Percentiles rank a stretch among this genome's conserved stretches.
phyloP scores from a whole-genome alignment of 495 filamentous ascomycete species.

The Penicillium canescens region DNA sequence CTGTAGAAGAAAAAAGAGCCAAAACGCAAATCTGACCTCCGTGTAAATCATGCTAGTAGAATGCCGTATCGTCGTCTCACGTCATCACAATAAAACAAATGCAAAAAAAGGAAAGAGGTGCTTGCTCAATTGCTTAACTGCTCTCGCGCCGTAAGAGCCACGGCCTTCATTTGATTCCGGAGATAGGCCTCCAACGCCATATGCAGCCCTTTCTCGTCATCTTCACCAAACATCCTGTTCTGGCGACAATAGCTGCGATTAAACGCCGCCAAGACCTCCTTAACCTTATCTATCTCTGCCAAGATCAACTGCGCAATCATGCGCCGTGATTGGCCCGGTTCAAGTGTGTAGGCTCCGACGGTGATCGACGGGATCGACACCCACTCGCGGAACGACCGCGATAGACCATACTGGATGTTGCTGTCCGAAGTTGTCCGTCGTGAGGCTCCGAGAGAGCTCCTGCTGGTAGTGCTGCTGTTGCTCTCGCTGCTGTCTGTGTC shows the following conservation, averaged over 20 bases:
- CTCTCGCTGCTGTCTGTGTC: constrained; percentile 2
- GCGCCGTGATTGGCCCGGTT: background rate
- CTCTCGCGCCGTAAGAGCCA: background rate
- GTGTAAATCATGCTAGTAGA: too few relatives aligned
- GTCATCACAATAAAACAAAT: too few relatives aligned
- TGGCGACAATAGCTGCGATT: background rate
- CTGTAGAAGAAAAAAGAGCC: background rate
- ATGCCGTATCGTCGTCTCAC: too few relatives aligned
- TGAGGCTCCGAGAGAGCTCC: background rate
- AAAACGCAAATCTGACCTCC: too few relatives aligned
- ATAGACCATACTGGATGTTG: background rate
- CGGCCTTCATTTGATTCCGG: background rate
- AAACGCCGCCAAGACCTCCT: background rate
- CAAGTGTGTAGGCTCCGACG: background rate
- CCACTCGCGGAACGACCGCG: background rate
- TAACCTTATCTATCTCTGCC: background rate
- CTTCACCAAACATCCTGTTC: background rate
- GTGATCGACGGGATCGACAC: background rate
- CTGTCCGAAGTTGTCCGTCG: background rate
- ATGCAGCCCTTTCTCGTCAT: background rate
- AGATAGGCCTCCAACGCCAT: background rate
- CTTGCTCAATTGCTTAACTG: background rate
- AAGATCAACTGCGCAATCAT: background rate
- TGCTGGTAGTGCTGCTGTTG: background rate
- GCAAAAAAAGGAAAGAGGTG: too few relatives aligned